phyloP scores from a whole-genome alignment of 768 basidiomycete species.

The Macrolepiota fuliginosa region DNA sequence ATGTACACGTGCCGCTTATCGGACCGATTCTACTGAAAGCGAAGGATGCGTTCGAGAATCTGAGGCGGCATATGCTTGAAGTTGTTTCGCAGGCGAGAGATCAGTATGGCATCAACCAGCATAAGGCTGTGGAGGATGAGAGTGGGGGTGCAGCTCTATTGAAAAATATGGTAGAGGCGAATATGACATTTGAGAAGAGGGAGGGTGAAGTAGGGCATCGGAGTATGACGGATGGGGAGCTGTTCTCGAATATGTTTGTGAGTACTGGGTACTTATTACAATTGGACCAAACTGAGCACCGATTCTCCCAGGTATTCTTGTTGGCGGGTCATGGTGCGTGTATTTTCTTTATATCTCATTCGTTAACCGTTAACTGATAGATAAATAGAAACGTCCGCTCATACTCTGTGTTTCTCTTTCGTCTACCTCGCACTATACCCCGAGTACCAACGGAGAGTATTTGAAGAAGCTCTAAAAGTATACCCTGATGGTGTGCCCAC shows the following conservation, averaged over 20 bases:
- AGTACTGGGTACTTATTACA: conserved; percentile 12
- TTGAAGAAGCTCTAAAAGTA: conserved; percentile 34
- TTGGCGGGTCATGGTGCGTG: conserved; percentile 50
- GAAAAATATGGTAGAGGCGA: conserved; percentile 45
- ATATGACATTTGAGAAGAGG: conserved; percentile 33
- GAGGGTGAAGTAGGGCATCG: conserved; percentile 19
- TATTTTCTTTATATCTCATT: neutral
- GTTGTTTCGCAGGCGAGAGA: conserved; percentile 36
- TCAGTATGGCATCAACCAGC: conserved; percentile 19
- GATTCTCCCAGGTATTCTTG: conserved; percentile 35
- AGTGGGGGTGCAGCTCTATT: conserved; percentile 38
- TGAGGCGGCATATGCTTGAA: conserved; percentile 38
- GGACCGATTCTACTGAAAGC: conserved; percentile 28
- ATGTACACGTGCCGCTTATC: conserved; percentile 32
- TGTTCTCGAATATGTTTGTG: conserved; percentile 49
- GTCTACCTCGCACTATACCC: conserved; percentile 48
- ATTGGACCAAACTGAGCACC: neutral
- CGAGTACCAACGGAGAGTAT: conserved; percentile 43
- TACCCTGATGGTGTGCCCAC: conserved; percentile 37
- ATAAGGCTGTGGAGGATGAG: conserved; percentile 5
- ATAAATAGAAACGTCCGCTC: conserved; percentile 43
- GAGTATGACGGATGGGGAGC: conserved; percentile 40
- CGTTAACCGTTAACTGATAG: neutral
- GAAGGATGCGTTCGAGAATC: conserved; percentile 30
- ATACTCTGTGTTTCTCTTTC: conserved; percentile 41